A percentile compares a stretch with the other conserved stretches of the same genome.
Conservation (phyloP, 345 rosid species). For the Boechera retrofracta region DNA sequence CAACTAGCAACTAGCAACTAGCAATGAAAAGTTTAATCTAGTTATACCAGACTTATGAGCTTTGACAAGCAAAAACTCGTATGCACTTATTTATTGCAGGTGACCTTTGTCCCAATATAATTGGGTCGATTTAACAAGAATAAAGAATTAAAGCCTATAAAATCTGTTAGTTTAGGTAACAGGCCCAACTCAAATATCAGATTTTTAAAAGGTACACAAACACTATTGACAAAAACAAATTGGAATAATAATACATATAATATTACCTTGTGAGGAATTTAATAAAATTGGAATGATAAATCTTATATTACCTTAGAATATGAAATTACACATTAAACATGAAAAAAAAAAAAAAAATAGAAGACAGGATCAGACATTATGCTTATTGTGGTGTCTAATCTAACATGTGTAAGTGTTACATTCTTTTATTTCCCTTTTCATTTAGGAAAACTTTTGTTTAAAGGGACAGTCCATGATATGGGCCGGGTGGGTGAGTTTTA, state of each 20-base stretch:
- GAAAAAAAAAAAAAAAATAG: neutral
- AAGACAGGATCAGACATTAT: conserved; percentile 8
- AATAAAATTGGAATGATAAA: neutral
- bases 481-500: conserved; percentile 14
- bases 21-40: neutral
- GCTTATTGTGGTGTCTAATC: conserved; percentile 37
- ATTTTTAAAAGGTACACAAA: neutral
- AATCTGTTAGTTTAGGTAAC: neutral
- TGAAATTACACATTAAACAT: neutral
- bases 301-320: neutral
- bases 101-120: neutral
- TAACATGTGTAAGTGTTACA: conserved; percentile 39
- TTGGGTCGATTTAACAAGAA: neutral
- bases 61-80: neutral
- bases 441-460: conserved; percentile 28
- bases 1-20: neutral
- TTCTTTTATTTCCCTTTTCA: conserved; percentile 23
- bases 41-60: neutral
- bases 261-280: too few species aligned
- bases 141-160: neutral
- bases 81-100: neutral
- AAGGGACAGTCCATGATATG: conserved; percentile 24
- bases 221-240: neutral
- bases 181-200: conserved; percentile 10
- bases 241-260: neutral